Base-by-base conservation (phyloP, 169 alveolate genomes). In the Plasmodium adleri region DNA sequence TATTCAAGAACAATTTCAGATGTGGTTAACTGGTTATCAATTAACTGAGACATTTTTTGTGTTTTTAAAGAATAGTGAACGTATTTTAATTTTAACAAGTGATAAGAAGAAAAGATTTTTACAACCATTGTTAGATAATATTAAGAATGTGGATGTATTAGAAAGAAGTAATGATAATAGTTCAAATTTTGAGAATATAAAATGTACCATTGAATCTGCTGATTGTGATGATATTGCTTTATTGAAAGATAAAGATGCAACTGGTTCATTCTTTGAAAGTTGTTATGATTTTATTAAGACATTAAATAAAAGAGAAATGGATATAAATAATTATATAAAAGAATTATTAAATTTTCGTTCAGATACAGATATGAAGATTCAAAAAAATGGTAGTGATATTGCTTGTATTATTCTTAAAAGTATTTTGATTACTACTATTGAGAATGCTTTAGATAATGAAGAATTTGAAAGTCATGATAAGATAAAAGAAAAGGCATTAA, bases 1-100 rank as follows among this genome's bases (percentile, higher is more conserved):
- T 47, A 47, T 64, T 24, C 91, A 72, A n/a, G 78, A 72, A 50
- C 88, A 63, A 43, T 71, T 62, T 88, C 95, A 97, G 85, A 88
- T 95, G 86, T 96, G 98, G 98, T 88, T 96, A 62, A 94, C 96
- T 26, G 98, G 98, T 3, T 96, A 95, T 66, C 97, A 96, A 75
- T 95, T 96, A 64, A 96, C 98, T 0, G 98, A 96, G 66, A 96
- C 98, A 0, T 94, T 96, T 74, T 93, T 96, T 63, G 85, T 93
- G 9, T 96, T 96, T 66, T 32, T 94, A 17, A 88, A 95, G 7
- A 88, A 93, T 52, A 39, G 47, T 39, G 97, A 94, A 22, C 93
- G 91, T 39, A 68, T 95, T 93, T 49, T 90, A 64, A 95, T 96
- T 24, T 86, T 96, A 15, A 95, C 98, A 2, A 94, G 97, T 45